phyloP scores from a whole-genome alignment of 2,329 filamentous ascomycete species.

The Diplodia scrobiculata region DNA sequence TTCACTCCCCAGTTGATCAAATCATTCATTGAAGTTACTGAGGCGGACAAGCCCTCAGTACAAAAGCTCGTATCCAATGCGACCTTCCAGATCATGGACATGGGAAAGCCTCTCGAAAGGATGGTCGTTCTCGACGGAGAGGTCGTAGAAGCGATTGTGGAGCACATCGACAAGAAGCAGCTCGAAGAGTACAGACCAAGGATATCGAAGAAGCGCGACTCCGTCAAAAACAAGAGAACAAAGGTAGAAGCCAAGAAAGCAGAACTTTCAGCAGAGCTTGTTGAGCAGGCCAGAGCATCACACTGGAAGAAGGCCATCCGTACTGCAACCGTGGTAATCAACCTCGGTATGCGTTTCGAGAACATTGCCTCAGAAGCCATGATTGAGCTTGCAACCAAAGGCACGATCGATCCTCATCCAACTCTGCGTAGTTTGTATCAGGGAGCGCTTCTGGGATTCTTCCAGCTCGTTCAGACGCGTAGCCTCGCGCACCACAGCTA shows the following conservation, averaged over 20 bases:
- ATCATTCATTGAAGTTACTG: slow-evolving; percentile 84
- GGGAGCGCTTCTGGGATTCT: slow-evolving; percentile 72
- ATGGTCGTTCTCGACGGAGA: slow-evolving; percentile 79
- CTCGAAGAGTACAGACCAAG: slow-evolving; percentile 60
- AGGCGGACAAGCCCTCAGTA: slow-evolving; percentile 90
- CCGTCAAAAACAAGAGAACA: slow-evolving; percentile 72
- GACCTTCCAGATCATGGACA: slow-evolving; percentile 85
- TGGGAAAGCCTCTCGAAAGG: slow-evolving; percentile 82
- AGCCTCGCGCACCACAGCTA: slow-evolving; percentile 85
- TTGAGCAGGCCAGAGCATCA: slow-evolving; percentile 72
- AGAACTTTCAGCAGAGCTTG: slow-evolving; percentile 76
- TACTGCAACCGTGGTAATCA: slow-evolving; percentile 86
- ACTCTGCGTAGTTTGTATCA: slow-evolving; percentile 79
- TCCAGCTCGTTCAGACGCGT: slow-evolving; percentile 83
- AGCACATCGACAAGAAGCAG: slow-evolving; percentile 41
- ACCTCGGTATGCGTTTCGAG: slow-evolving; percentile 88
- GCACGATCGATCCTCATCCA: slow-evolving; percentile 88
- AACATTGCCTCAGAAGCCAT: slow-evolving; percentile 79
- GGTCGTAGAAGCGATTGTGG: slow-evolving; percentile 66
- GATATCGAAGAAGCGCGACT: slow-evolving; percentile 69
- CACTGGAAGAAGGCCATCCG: slow-evolving; percentile 97
- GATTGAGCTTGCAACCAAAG: slow-evolving; percentile 77
- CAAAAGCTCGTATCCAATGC: slow-evolving; percentile 82
- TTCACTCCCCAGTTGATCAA: slow-evolving; percentile 89
- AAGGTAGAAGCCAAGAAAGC: slow-evolving; percentile 84